phyloP scores from a whole-genome alignment of 768 basidiomycete species.

The Termitomyces sp. region DNA sequence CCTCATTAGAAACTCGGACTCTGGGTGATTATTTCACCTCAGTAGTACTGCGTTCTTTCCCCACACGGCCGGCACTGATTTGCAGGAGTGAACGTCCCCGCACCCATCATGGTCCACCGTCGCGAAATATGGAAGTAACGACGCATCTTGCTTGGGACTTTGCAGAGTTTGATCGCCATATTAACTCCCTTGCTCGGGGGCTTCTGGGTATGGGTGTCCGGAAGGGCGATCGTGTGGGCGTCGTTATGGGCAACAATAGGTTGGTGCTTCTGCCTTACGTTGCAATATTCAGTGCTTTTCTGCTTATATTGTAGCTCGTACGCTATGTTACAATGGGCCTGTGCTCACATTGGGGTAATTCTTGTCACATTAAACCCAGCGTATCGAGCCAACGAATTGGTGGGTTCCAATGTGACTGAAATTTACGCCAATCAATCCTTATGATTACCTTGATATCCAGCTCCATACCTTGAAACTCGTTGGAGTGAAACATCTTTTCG shows the following conservation, averaged over 20 bases:
- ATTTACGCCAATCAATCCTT: too few relatives aligned
- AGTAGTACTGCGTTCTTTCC: slow-evolving; percentile 51
- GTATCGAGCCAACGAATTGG: slow-evolving; percentile 70
- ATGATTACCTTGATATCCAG: slow-evolving; percentile 32
- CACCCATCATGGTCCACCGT: slow-evolving; percentile 59
- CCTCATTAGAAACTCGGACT: slow-evolving; percentile 55
- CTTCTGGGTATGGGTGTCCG: slow-evolving; percentile 65
- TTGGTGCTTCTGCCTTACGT: slow-evolving; percentile 24
- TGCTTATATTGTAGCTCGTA: slow-evolving; percentile 54
- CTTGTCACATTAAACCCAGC: slow-evolving; percentile 84
- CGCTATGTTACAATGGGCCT: slow-evolving; percentile 82
- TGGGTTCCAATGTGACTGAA: slow-evolving; percentile 29
- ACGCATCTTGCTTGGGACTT: slow-evolving; percentile 73
- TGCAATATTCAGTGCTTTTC: neutral
- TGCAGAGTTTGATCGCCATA: slow-evolving; percentile 63
- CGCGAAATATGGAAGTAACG: slow-evolving; percentile 45
- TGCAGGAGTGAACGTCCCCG: slow-evolving; percentile 58
- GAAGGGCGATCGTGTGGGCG: slow-evolving; percentile 76
- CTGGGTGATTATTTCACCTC: slow-evolving; percentile 60
- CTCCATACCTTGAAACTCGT: slow-evolving; percentile 60
- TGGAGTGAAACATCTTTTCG: slow-evolving; percentile 66
- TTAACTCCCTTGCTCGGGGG: slow-evolving; percentile 68
- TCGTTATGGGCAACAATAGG: slow-evolving; percentile 88
- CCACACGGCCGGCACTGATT: slow-evolving; percentile 59
- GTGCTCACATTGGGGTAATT: slow-evolving; percentile 81